Percentiles rank a stretch among this genome's conserved stretches.
Conservation (phyloP, 2,329 filamentous ascomycete species). For the Mycosphaerella sp. region DNA sequence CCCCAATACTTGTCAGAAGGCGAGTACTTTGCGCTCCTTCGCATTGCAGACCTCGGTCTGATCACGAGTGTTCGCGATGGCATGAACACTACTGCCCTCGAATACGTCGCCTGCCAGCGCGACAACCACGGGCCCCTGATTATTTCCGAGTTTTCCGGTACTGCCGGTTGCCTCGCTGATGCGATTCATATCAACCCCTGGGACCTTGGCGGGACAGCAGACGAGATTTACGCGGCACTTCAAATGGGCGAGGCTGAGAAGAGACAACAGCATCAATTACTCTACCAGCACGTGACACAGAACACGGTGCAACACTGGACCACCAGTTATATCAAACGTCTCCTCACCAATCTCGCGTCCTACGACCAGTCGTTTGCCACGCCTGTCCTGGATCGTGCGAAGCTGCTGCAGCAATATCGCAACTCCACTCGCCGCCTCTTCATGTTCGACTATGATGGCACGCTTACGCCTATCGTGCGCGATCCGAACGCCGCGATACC, state of each 20-base stretch:
- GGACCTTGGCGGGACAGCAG: conserved; percentile 78
- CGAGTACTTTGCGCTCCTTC: conserved; percentile 91
- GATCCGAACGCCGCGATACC: conserved; percentile 86
- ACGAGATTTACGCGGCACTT: conserved; percentile 73
- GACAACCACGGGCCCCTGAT: conserved; percentile 82
- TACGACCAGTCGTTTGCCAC: conserved; percentile 70
- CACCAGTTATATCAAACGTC: conserved; percentile 66
- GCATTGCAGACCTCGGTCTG: conserved; percentile 81
- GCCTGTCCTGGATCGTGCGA: conserved; percentile 69
- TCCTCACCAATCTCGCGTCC: conserved; percentile 72
- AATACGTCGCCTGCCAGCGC: conserved; percentile 89
- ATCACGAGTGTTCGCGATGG: conserved; percentile 95
- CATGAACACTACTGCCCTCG: conserved; percentile 95
- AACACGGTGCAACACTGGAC: conserved; percentile 87
- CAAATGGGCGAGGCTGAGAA: conserved; percentile 65
- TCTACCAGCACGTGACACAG: conserved; percentile 77
- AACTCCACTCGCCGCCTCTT: conserved; percentile 73
- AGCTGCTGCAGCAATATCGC: conserved; percentile 67
- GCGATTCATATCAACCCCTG: conserved; percentile 97
- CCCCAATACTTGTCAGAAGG: conserved; percentile 84
- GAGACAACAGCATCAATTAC: conserved; percentile 60
- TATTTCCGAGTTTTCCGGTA: conserved; percentile 93
- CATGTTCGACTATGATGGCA: conserved; percentile 99
- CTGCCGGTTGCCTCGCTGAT: conserved; percentile 73
- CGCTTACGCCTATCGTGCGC: conserved; percentile 87